Conservation (phyloP, 371 early-diverging fungal genomes). For the Basidiobolus heterosporus region DNA sequence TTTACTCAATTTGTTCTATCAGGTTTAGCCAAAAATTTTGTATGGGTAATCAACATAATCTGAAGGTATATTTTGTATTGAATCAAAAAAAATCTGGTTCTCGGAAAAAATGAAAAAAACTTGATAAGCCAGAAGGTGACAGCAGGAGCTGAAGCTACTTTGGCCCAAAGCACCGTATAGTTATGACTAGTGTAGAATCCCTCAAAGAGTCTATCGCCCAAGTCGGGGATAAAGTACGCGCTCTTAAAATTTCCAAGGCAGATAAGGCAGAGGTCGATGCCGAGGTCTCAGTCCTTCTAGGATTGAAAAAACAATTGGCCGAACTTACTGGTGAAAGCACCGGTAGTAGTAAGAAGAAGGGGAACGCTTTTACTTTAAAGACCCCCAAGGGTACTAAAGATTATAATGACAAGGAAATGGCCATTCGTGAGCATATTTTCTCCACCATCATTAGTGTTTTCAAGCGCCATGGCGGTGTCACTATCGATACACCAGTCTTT, state of each 20-base stretch:
- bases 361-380: constrained; percentile 37
- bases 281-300: constrained; percentile 33
- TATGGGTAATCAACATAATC: too few species aligned
- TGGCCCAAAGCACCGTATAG: neutral
- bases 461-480: constrained; percentile 91
- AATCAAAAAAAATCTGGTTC: too few species aligned
- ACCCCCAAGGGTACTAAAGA: constrained; percentile 92
- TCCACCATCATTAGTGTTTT: constrained; percentile 70
- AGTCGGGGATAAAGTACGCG: constrained; percentile 40
- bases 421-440: constrained; percentile 83
- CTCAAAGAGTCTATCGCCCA: constrained; percentile 35
- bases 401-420: constrained; percentile 87
- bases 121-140: too few species aligned
- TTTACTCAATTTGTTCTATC: too few species aligned
- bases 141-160: too few species aligned
- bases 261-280: constrained; percentile 33
- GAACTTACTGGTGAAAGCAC: constrained; percentile 19
- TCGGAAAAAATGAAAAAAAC: too few species aligned
- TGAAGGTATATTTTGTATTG: too few species aligned
- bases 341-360: constrained; percentile 15
- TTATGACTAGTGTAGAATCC: constrained; percentile 11
- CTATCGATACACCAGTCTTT: constrained; percentile 98
- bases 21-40: too few species aligned
- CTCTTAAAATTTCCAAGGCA: constrained; percentile 37
- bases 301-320: constrained; percentile 39